A percentile compares a stretch with the other conserved stretches of the same genome.
Evolutionary conservation across 75 land plant genomes (phyloP).

Genomic region (Cupressus sempervirens): DNA sequence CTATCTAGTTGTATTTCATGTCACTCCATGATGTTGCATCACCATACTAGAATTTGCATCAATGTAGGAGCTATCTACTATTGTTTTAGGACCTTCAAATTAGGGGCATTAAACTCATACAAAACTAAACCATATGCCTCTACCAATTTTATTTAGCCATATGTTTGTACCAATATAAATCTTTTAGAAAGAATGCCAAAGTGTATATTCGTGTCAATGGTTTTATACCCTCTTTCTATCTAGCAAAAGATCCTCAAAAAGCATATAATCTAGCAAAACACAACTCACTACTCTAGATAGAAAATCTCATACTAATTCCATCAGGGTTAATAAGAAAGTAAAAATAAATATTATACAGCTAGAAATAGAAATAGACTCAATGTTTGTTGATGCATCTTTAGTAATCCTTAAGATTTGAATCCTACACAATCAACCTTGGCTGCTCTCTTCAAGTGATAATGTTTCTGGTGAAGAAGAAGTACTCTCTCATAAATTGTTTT

Average conservation of each 20-base stretch:
- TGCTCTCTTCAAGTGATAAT: slow-evolving; percentile 10
- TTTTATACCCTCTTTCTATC: slow-evolving; percentile 3
- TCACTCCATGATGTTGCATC: neutral
- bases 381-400: slow-evolving; percentile 7
- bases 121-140: too few relatives aligned
- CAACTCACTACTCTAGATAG: neutral
- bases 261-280: neutral
- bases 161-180: too few relatives aligned
- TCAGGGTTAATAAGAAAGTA: neutral
- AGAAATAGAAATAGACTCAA: slow-evolving; percentile 9
- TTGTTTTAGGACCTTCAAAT: too few relatives aligned
- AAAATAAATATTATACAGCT: slow-evolving; percentile 3
- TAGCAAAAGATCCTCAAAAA: neutral
- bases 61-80: too few relatives aligned
- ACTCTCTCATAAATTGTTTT: slow-evolving; percentile 5
- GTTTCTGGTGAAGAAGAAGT: slow-evolving; percentile 2
- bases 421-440: slow-evolving; percentile 10
- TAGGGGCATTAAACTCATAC: too few relatives aligned
- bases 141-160: too few relatives aligned
- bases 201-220: too few relatives aligned
- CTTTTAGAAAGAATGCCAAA: too few relatives aligned
- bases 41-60: neutral
- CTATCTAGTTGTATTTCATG: neutral
- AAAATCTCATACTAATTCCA: neutral
- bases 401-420: slow-evolving; percentile 12